A percentile compares a stretch with the other conserved stretches of the same genome.
These are phyloP conservation scores for Cylindrodendrum hubeiense DNA, from an alignment of 2,329 filamentous ascomycete genomes.

Conservation along the genomic window DNA sequence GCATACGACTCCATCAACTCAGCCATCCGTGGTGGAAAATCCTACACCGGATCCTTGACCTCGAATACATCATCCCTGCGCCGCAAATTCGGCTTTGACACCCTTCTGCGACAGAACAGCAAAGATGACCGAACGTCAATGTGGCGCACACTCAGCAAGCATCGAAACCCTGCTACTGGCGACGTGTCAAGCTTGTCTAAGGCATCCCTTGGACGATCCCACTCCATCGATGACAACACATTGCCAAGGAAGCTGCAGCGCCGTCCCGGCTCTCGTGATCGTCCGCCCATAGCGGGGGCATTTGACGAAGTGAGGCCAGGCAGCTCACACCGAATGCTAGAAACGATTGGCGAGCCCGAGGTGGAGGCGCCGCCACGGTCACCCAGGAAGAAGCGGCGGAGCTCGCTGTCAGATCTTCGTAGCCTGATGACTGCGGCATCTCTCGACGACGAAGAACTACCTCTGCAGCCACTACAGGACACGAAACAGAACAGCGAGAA, in stretches of 20 bases:
- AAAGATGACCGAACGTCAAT: slow-evolving; percentile 83
- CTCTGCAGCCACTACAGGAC: slow-evolving; percentile 62
- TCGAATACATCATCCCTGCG: slow-evolving; percentile 90
- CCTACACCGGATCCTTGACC: slow-evolving; percentile 79
- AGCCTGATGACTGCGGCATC: slow-evolving; percentile 73
- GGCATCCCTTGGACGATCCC: slow-evolving; percentile 75
- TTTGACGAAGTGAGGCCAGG: slow-evolving; percentile 71
- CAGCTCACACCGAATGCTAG: slow-evolving; percentile 69
- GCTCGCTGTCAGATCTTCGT: slow-evolving; percentile 89
- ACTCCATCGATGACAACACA: slow-evolving; percentile 80
- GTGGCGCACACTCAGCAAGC: slow-evolving; percentile 90
- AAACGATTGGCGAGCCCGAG: slow-evolving; percentile 71
- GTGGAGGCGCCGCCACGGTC: slow-evolving; percentile 55
- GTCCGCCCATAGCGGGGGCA: slow-evolving; percentile 71
- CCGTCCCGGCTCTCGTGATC: slow-evolving; percentile 69
- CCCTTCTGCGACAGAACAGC: slow-evolving; percentile 81
- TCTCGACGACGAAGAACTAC: slow-evolving; percentile 54
- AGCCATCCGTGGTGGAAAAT: slow-evolving; percentile 66
- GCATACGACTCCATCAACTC: slow-evolving; percentile 72
- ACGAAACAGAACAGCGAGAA: slow-evolving; percentile 68
- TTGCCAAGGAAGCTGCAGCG: slow-evolving; percentile 52
- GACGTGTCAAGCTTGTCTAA: slow-evolving; percentile 76
- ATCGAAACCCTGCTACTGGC: slow-evolving; percentile 70
- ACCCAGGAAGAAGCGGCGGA: slow-evolving; percentile 85
- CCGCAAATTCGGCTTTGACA: slow-evolving; percentile 85